Conservation (phyloP, 108 stramenopile genomes). For the Skeletonema tropicum region DNA sequence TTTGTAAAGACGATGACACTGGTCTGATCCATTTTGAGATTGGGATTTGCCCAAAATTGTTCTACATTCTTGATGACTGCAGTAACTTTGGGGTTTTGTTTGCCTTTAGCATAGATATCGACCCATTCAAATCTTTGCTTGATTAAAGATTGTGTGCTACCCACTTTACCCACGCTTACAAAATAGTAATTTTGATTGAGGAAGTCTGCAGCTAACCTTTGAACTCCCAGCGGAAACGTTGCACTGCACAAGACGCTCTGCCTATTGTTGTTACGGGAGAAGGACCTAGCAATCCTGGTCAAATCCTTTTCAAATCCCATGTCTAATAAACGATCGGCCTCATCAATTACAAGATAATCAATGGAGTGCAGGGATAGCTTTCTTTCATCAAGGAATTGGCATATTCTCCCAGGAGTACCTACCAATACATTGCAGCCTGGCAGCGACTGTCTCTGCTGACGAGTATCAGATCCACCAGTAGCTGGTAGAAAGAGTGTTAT, state of each 20-base stretch:
- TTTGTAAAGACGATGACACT: conserved; percentile 36
- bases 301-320: conserved; percentile 89
- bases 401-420: conserved; percentile 43
- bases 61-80: conserved; percentile 22
- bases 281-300: conserved; percentile 53
- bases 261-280: not conserved
- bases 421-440: conserved; percentile 30
- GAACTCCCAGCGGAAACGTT: conserved; percentile 73
- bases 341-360: conserved; percentile 90
- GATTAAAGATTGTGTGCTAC: conserved; percentile 23
- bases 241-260: conserved; percentile 83
- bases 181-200: conserved; percentile 45
- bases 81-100: conserved; percentile 6
- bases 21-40: conserved; percentile 4
- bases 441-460: conserved; percentile 6
- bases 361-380: conserved; percentile 29
- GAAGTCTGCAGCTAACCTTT: conserved; percentile 57
- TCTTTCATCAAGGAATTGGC: conserved; percentile 31
- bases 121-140: conserved; percentile 30
- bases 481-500: not conserved
- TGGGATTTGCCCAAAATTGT: conserved; percentile 12
- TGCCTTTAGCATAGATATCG: not conserved
- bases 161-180: conserved; percentile 40
- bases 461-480: conserved; percentile 2
- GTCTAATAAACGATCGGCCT: conserved; percentile 93